Conservation (phyloP, 768 basidiomycete species). For the Suillus fuscotomentosus region DNA sequence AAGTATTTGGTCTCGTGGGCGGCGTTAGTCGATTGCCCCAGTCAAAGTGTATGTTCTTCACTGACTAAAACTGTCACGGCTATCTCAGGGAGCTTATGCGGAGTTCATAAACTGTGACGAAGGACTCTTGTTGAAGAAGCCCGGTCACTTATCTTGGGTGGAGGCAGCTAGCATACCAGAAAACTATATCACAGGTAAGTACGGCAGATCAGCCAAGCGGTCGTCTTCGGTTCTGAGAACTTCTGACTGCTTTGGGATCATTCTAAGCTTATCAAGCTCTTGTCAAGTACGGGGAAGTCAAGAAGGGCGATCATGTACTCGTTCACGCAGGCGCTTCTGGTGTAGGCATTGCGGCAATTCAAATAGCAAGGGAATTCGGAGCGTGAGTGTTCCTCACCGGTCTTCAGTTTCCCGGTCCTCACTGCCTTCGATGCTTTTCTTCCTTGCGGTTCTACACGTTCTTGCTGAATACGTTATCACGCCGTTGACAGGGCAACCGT, state of each 20-base stretch:
- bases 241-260: constrained; percentile 8
- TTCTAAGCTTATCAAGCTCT: constrained; percentile 59
- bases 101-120: constrained; percentile 74
- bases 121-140: constrained; percentile 73
- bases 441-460: constrained; percentile 1
- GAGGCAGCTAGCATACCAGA: constrained; percentile 90
- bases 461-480: constrained; percentile 10
- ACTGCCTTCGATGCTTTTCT: constrained; percentile 6
- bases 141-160: constrained; percentile 69
- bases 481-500: constrained; percentile 52
- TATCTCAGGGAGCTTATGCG: constrained; percentile 80
- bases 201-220: constrained; percentile 7
- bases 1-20: constrained; percentile 75
- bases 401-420: not conserved
- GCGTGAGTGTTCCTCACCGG: constrained; percentile 51
- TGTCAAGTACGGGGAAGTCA: constrained; percentile 65
- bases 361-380: constrained; percentile 71
- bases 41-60: not conserved
- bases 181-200: constrained; percentile 78
- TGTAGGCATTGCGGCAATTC: constrained; percentile 85
- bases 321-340: constrained; percentile 92
- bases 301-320: constrained; percentile 71
- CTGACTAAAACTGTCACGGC: constrained; percentile 3
- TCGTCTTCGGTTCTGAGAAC: constrained; percentile 2
- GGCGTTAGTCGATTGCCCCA: constrained; percentile 55